Conservation (phyloP, 257 asterid species). For the Paulownia fortunei region DNA sequence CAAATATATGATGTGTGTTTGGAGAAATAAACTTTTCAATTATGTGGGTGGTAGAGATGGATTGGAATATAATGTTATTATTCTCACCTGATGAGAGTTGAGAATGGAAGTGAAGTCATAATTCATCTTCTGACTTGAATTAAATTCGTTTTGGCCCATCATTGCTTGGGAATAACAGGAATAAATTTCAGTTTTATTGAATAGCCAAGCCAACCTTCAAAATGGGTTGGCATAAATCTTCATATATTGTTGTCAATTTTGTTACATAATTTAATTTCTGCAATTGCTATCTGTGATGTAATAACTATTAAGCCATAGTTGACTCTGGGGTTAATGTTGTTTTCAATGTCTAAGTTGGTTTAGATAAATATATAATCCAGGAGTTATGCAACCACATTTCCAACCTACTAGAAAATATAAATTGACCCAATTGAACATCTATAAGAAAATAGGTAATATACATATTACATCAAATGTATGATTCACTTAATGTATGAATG, state of each 20-base stretch:
- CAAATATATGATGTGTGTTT: background rate
- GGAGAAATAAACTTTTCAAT: background rate
- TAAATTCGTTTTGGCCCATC: slow-evolving; percentile 29
- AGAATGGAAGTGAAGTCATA: slow-evolving; percentile 28
- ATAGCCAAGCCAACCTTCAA: slow-evolving; percentile 25
- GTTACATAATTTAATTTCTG: background rate
- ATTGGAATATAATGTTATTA: slow-evolving; percentile 1
- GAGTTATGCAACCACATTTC: slow-evolving; percentile 8
- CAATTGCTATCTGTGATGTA: background rate
- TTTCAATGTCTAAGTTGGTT: slow-evolving; percentile 13
- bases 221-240: slow-evolving; percentile 31
- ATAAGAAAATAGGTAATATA: too few relatives aligned
- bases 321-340: background rate
- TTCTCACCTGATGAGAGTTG: slow-evolving; percentile 17
- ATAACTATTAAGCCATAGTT: background rate
- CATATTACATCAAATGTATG: too few relatives aligned
- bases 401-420: slow-evolving; percentile 17
- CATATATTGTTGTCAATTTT: background rate
- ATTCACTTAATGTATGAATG: too few relatives aligned
- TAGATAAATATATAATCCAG: background rate
- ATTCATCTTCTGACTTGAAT: slow-evolving; percentile 22
- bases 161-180: slow-evolving; percentile 31
- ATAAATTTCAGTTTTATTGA: too few relatives aligned
- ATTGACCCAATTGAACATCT: too few relatives aligned
- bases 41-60: slow-evolving; percentile 14